Conservation (phyloP, 2,329 filamentous ascomycete genomes). For the Colletotrichum orchidophilum region DNA sequence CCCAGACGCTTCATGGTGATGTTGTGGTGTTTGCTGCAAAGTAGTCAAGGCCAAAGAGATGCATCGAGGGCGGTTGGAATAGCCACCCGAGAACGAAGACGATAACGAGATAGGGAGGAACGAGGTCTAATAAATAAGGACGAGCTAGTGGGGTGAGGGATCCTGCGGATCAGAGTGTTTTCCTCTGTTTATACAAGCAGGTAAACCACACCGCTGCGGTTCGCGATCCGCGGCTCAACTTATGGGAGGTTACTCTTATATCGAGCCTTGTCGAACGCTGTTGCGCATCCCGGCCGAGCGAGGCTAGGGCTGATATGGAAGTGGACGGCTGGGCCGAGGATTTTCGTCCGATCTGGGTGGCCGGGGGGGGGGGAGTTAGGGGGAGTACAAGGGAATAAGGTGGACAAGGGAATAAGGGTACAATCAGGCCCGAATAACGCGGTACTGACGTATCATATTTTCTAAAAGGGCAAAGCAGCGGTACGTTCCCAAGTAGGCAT, state of each 20-base stretch:
- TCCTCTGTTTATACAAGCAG: conserved; percentile 25
- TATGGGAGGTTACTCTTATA: conserved; percentile 9
- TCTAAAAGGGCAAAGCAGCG: background rate
- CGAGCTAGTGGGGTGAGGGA: conserved; percentile 23
- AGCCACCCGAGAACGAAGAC: conserved; percentile 28
- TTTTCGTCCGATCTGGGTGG: conserved; percentile 20
- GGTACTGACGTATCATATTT: background rate
- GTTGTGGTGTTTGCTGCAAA: background rate
- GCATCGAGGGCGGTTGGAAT: background rate
- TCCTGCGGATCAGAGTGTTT: conserved; percentile 1
- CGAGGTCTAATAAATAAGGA: conserved; percentile 24
- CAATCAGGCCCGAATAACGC: conserved; percentile 3
- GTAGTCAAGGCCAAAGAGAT: background rate
- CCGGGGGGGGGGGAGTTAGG: too few relatives aligned
- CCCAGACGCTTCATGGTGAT: conserved; percentile 42
- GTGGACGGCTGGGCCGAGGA: conserved; percentile 9
- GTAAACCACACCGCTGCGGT: background rate
- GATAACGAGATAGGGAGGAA: conserved; percentile 14
- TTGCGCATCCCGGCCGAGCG: background rate
- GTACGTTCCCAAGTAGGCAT: background rate
- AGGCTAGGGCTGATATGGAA: conserved; percentile 8
- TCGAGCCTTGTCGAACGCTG: conserved; percentile 26
- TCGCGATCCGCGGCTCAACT: background rate
- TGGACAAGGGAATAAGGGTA: background rate
- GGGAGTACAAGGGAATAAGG: background rate